Conservation (phyloP, 768 basidiomycete species). For the Hortiboletus flavorubellus region DNA sequence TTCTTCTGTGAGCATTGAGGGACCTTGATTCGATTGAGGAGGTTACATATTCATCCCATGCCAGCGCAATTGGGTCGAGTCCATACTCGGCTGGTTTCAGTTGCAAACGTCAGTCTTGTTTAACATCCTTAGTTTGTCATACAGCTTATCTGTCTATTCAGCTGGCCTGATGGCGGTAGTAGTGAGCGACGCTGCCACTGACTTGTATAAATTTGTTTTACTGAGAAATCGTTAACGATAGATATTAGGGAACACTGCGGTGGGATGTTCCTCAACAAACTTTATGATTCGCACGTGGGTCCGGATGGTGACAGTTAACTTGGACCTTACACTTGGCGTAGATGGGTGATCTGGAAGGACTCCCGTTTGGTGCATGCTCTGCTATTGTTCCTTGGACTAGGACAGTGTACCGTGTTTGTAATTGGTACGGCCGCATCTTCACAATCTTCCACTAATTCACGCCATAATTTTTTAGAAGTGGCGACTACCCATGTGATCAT, state of each 20-base stretch:
- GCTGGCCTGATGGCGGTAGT: neutral
- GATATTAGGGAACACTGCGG: neutral
- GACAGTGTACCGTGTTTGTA: constrained; percentile 17
- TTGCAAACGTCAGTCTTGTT: constrained; percentile 17
- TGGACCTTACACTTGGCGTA: neutral
- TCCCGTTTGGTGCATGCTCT: constrained; percentile 8
- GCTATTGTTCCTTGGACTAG: constrained; percentile 13
- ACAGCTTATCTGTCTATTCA: constrained; percentile 3
- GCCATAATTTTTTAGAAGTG: constrained; percentile 2
- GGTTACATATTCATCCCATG: neutral
- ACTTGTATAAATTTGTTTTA: neutral
- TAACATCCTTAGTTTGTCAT: neutral
- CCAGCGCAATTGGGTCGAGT: constrained; percentile 1
- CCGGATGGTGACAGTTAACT: neutral
- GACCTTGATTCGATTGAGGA: neutral
- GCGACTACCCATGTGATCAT: neutral
- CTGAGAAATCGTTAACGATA: neutral
- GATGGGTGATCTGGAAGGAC: constrained; percentile 27
- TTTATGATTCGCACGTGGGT: constrained; percentile 26
- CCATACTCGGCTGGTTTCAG: neutral
- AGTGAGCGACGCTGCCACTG: neutral
- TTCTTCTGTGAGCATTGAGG: constrained; percentile 8
- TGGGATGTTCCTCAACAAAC: constrained; percentile 22
- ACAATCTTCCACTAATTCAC: neutral
- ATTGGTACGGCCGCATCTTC: constrained; percentile 2